Conservation (phyloP, 257 asterid genomes). For the Ilex aquifolium region DNA sequence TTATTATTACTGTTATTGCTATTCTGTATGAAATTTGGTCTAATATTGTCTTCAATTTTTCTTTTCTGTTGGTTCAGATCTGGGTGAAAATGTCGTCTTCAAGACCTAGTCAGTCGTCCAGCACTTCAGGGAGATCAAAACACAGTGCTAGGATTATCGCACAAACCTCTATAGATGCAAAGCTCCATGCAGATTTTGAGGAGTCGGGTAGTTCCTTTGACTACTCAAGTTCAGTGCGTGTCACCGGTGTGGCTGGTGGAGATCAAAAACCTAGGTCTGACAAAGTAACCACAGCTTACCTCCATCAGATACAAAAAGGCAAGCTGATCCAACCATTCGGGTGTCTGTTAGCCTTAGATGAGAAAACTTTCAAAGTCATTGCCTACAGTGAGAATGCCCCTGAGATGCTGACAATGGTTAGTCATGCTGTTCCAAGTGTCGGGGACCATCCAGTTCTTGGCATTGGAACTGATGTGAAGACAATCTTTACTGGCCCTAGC, state of each 20-base stretch:
- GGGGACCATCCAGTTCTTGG: constrained; percentile 71
- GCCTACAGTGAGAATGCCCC: constrained; percentile 87
- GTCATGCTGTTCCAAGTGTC: constrained; percentile 82
- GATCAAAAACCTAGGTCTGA: constrained; percentile 42
- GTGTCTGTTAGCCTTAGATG: constrained; percentile 75
- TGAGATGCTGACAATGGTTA: constrained; percentile 81
- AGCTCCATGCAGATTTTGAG: constrained; percentile 77
- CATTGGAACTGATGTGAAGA: constrained; percentile 64
- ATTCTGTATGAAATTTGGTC: background rate
- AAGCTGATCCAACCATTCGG: constrained; percentile 81
- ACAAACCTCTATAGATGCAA: constrained; percentile 81
- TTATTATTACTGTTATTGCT: constrained; percentile 3
- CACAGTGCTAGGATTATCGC: constrained; percentile 71
- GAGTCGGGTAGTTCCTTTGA: constrained; percentile 77
- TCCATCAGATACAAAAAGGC: constrained; percentile 80
- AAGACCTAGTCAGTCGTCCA: constrained; percentile 63
- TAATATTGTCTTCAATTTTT: constrained; percentile 1
- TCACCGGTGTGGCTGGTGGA: constrained; percentile 20
- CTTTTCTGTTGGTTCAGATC: constrained; percentile 30
- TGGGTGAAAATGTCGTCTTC: constrained; percentile 42
- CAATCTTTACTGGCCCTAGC: constrained; percentile 77
- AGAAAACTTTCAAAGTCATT: constrained; percentile 63
- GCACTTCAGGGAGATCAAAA: constrained; percentile 54
- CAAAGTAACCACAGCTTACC: constrained; percentile 69
- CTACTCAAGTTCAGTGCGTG: constrained; percentile 68